Percentiles rank a stretch among this genome's conserved stretches.
These are phyloP conservation scores for Penicillium tannophilum DNA, from an alignment of 495 filamentous ascomycete species.

Conservation along the genomic window DNA sequence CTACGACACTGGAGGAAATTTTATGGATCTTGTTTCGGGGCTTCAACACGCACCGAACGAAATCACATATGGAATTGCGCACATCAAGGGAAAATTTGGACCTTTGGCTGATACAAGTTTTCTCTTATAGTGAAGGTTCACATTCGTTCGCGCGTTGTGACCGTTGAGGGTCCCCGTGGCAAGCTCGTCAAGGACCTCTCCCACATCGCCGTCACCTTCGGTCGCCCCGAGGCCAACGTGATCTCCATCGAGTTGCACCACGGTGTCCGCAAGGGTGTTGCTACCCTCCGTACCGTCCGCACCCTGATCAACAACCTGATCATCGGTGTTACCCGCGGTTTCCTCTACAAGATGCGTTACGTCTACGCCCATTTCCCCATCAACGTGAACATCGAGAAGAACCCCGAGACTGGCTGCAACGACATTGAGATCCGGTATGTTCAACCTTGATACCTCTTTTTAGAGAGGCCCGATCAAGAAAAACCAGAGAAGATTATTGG, in stretches of 20 bases:
- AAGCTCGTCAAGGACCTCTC: slow-evolving; percentile 95
- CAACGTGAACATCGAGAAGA: slow-evolving; percentile 99
- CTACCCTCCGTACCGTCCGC: slow-evolving; percentile 95
- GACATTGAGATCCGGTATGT: slow-evolving; percentile 97
- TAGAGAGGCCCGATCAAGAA: background rate
- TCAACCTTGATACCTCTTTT: slow-evolving; percentile 10
- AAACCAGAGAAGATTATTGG: background rate
- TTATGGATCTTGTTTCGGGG: background rate
- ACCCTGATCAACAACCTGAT: slow-evolving; percentile 97
- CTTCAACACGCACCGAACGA: slow-evolving; percentile 1
- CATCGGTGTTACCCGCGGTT: slow-evolving; percentile 96
- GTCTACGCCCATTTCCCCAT: slow-evolving; percentile 99
- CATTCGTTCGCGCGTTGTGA: slow-evolving; percentile 94
- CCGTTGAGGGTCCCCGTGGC: slow-evolving; percentile 93
- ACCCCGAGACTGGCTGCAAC: slow-evolving; percentile 79
- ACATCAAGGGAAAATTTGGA: slow-evolving; percentile 5
- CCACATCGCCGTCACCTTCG: slow-evolving; percentile 95
- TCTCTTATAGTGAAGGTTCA: slow-evolving; percentile 77
- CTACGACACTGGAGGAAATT: background rate
- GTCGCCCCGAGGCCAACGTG: slow-evolving; percentile 71
- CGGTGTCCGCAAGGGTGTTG: slow-evolving; percentile 94
- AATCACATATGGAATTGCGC: slow-evolving; percentile 6
- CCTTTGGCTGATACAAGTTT: slow-evolving; percentile 30
- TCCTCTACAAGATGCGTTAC: slow-evolving; percentile 99
- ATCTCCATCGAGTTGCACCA: slow-evolving; percentile 98